Conservation (phyloP, 768 basidiomycete genomes). For the Scleroderma citrinum region DNA sequence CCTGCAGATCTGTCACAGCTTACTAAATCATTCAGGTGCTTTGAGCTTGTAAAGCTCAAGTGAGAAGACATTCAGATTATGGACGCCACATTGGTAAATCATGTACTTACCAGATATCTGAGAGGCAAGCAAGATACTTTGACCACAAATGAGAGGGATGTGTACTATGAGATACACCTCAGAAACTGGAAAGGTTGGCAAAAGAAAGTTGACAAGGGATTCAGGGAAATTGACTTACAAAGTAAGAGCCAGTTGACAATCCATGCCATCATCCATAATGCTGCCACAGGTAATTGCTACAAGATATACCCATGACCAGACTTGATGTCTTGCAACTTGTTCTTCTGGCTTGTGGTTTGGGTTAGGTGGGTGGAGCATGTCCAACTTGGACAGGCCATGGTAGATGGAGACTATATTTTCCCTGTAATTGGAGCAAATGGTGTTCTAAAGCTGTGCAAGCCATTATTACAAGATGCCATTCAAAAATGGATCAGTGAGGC, state of each 20-base stretch:
- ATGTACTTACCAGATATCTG: slow-evolving; percentile 1
- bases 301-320: background rate
- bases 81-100: background rate
- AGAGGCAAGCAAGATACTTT: background rate
- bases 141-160: slow-evolving; percentile 4
- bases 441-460: no score
- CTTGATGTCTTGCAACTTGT: slow-evolving; percentile 8
- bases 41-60: slow-evolving; percentile 25
- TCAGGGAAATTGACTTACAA: slow-evolving; percentile 15
- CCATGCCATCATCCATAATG: background rate
- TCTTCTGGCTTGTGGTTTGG: no score
- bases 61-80: slow-evolving; percentile 14
- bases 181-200: slow-evolving; percentile 23
- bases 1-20: background rate
- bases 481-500: no score
- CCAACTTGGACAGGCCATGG: no score
- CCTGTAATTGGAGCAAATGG: no score
- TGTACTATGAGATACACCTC: slow-evolving; percentile 17
- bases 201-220: slow-evolving; percentile 18
- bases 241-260: background rate
- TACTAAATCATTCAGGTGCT: slow-evolving; percentile 17
- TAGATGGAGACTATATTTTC: no score
- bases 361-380: no score
- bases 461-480: no score
- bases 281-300: background rate